Evolutionary conservation across 2,329 filamentous ascomycete genomes (phyloP).

Genomic region (Xylaria sp.): DNA sequence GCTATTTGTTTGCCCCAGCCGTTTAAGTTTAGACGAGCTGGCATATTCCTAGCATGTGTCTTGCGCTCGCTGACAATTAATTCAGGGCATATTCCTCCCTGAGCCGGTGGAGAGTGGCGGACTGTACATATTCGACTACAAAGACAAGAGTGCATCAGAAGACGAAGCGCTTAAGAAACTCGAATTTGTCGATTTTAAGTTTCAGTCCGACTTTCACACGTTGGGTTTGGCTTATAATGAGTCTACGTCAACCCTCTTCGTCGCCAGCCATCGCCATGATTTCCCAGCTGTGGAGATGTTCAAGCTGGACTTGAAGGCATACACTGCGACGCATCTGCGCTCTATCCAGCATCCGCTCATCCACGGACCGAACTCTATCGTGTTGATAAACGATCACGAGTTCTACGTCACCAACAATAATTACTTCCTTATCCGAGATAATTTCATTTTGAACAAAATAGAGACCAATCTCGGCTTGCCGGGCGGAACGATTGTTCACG

Average conservation of each 20-base stretch:
- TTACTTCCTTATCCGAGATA: constrained; percentile 46
- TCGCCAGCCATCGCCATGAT: constrained; percentile 52
- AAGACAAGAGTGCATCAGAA: constrained; percentile 37
- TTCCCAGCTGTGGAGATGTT: constrained; percentile 55
- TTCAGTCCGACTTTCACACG: constrained; percentile 51
- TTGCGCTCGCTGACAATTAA: constrained; percentile 16
- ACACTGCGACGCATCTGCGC: constrained; percentile 51
- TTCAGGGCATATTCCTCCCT: constrained; percentile 47
- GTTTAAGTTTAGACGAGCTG: not conserved
- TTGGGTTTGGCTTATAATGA: constrained; percentile 54
- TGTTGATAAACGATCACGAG: constrained; percentile 49
- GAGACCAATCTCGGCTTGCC: constrained; percentile 52
- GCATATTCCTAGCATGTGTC: constrained; percentile 15
- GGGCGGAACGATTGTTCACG: constrained; percentile 52
- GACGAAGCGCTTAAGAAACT: constrained; percentile 42
- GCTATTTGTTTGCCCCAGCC: not conserved
- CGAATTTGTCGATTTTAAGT: constrained; percentile 42
- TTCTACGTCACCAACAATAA: constrained; percentile 57
- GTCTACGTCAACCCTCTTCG: constrained; percentile 50
- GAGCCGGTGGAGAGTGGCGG: constrained; percentile 44
- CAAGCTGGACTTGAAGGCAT: constrained; percentile 48
- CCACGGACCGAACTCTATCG: constrained; percentile 54
- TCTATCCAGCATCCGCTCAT: constrained; percentile 54
- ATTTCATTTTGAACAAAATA: constrained; percentile 43
- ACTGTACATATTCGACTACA: constrained; percentile 55